Evolutionary conservation across 176 grass and related monocot genomes (phyloP).

Genomic region (Microstegium vimineum): DNA sequence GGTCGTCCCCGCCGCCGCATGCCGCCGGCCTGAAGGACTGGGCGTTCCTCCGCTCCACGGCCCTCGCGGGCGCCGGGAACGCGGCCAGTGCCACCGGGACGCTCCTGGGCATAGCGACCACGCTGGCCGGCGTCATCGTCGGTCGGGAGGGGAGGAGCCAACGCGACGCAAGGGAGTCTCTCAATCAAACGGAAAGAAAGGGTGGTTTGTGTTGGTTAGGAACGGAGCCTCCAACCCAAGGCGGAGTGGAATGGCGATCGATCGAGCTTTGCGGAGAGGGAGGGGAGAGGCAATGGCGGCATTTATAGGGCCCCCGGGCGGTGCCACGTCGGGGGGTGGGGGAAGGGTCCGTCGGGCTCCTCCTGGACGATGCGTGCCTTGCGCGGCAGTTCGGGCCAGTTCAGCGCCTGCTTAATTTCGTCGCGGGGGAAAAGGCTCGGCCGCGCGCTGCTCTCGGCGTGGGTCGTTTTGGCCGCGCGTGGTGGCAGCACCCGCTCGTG

Average conservation of each 20-base stretch:
- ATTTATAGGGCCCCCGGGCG: conserved; percentile 29
- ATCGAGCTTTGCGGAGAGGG: not conserved
- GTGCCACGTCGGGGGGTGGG: conserved; percentile 4
- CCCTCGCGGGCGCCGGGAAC: conserved; percentile 1
- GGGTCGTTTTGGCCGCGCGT: conserved; percentile 11
- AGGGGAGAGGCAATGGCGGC: conserved; percentile 34
- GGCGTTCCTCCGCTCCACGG: not conserved
- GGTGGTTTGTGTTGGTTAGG: not conserved
- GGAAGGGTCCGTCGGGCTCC: too few species aligned
- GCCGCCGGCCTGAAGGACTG: conserved; percentile 12
- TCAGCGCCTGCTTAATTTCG: conserved; percentile 37
- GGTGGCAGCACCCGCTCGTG: not conserved
- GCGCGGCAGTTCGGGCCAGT: conserved; percentile 37
- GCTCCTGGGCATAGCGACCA: conserved; percentile 31
- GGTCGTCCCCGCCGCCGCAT: conserved; percentile 13
- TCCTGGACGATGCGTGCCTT: conserved; percentile 21
- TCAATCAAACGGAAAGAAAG: not conserved
- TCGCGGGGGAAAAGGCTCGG: conserved; percentile 28
- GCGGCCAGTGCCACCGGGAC: not conserved
- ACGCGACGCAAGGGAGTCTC: not conserved
- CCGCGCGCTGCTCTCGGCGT: conserved; percentile 28
- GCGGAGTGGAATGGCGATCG: conserved; percentile 15
- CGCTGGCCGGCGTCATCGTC: conserved; percentile 39
- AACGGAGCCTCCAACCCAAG: too few species aligned
- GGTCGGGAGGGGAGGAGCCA: too few species aligned